Percentiles rank a stretch among this genome's conserved stretches.
Evolutionary conservation across 148 eudicot species (phyloP).

Genomic region (Simmondsia chinensis): DNA sequence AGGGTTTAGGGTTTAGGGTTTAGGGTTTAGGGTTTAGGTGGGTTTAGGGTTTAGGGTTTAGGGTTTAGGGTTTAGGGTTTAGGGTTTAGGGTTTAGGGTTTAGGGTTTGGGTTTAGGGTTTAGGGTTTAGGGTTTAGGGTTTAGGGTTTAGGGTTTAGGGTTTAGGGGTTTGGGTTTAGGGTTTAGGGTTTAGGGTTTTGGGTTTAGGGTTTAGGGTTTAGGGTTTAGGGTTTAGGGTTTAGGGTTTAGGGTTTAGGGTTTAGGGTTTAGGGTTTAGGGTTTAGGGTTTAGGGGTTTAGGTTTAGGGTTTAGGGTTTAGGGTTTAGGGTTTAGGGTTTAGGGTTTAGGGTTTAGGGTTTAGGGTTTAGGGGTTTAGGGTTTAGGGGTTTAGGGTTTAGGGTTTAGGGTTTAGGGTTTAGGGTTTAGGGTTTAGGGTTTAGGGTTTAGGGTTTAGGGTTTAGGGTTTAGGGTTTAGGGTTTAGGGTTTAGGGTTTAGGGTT

Average conservation of each 20-base stretch:
- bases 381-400: conserved; percentile 10
- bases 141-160: conserved; percentile 2
- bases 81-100: conserved; percentile 6
- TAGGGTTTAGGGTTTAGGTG: too few relatives aligned
- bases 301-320: conserved; percentile 1
- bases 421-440: conserved; percentile 9
- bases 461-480: conserved; percentile 6
- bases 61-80: conserved; percentile 7
- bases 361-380: too few relatives aligned
- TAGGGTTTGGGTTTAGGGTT: neutral
- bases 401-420: conserved; percentile 10
- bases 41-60: too few relatives aligned
- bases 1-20: too few relatives aligned
- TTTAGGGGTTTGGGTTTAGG: too few relatives aligned
- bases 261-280: conserved; percentile 11
- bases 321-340: conserved; percentile 6
- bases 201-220: conserved; percentile 4
- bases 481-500: conserved; percentile 6
- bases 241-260: conserved; percentile 9
- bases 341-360: conserved; percentile 8
- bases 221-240: conserved; percentile 6
- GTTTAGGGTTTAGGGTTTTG: conserved; percentile 6
- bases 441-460: conserved; percentile 1
- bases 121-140: conserved; percentile 3
- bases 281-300: conserved; percentile 14